Conservation (phyloP, 345 rosid species). For the Dimocarpus longan region DNA sequence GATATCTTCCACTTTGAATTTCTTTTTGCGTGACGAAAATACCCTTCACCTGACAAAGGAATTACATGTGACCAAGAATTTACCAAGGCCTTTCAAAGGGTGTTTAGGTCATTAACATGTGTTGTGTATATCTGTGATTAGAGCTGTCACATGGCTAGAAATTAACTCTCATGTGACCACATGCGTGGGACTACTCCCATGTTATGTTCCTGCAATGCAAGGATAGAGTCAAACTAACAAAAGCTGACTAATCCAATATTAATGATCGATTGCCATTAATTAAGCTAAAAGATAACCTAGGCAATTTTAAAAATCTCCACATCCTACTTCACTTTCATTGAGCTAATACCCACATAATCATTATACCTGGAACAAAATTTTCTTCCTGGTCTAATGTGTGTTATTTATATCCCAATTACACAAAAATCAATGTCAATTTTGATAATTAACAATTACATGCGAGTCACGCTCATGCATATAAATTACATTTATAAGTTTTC, state of each 20-base stretch:
- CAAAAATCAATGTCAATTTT: too few relatives aligned
- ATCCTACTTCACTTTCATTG: background rate
- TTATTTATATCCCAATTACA: background rate
- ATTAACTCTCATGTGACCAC: conserved; percentile 51
- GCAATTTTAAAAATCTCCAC: background rate
- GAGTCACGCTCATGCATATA: too few relatives aligned
- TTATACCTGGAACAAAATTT: background rate
- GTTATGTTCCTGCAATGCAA: conserved; percentile 21
- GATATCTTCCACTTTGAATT: conserved; percentile 29
- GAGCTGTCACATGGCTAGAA: conserved; percentile 47
- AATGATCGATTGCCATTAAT: conserved; percentile 5
- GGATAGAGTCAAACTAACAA: conserved; percentile 17
- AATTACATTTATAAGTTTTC: background rate
- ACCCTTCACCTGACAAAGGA: background rate
- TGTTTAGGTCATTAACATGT: conserved; percentile 15
- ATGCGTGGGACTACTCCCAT: conserved; percentile 36
- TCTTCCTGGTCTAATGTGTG: background rate
- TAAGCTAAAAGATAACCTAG: background rate
- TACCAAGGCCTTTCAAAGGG: conserved; percentile 26
- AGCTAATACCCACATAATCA: background rate
- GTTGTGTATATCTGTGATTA: conserved; percentile 25
- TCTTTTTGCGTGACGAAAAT: conserved; percentile 4
- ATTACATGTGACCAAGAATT: conserved; percentile 3
- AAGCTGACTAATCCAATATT: conserved; percentile 29
- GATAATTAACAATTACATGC: too few relatives aligned